These are phyloP conservation scores for Marasmius tenuissimus DNA, from an alignment of 1,284 basidiomycete genomes.

Conservation along the genomic window DNA sequence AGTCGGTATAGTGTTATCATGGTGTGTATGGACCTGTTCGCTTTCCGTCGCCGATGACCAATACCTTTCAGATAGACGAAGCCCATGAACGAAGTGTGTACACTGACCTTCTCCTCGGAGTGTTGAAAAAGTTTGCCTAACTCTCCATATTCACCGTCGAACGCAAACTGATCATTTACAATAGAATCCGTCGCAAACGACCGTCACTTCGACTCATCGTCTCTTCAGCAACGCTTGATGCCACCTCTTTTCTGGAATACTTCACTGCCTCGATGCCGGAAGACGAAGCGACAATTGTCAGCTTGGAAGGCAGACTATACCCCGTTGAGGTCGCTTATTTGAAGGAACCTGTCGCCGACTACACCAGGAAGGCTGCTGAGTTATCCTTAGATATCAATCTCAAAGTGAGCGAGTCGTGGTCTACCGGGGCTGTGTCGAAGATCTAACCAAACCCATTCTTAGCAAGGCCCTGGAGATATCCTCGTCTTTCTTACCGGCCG, in stretches of 20 bases:
- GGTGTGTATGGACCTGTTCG: constrained; percentile 45
- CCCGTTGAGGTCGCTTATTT: constrained; percentile 85
- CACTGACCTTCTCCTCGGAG: constrained; percentile 90
- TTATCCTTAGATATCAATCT: constrained; percentile 86
- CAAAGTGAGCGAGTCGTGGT: constrained; percentile 49
- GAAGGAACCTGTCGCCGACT: constrained; percentile 75
- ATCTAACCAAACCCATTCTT: constrained; percentile 8
- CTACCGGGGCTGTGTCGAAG: not conserved
- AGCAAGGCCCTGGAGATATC: constrained; percentile 84
- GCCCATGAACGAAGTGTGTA: constrained; percentile 95
- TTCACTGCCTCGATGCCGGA: constrained; percentile 61
- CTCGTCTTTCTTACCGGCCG: constrained; percentile 95
- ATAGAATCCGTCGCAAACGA: constrained; percentile 83
- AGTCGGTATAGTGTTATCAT: constrained; percentile 94
- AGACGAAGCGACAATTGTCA: constrained; percentile 76
- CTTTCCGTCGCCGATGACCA: constrained; percentile 1
- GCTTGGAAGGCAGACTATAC: constrained; percentile 91
- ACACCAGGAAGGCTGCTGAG: constrained; percentile 81
- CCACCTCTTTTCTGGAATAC: constrained; percentile 84
- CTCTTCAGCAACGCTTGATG: constrained; percentile 95
- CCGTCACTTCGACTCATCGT: constrained; percentile 89
- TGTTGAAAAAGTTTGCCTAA: constrained; percentile 79
- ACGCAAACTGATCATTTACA: constrained; percentile 31
- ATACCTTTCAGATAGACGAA: constrained; percentile 78
- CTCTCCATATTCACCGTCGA: constrained; percentile 24